Conservation (phyloP, 176 grass and related monocot genomes). For the Oryza glaberrima region DNA sequence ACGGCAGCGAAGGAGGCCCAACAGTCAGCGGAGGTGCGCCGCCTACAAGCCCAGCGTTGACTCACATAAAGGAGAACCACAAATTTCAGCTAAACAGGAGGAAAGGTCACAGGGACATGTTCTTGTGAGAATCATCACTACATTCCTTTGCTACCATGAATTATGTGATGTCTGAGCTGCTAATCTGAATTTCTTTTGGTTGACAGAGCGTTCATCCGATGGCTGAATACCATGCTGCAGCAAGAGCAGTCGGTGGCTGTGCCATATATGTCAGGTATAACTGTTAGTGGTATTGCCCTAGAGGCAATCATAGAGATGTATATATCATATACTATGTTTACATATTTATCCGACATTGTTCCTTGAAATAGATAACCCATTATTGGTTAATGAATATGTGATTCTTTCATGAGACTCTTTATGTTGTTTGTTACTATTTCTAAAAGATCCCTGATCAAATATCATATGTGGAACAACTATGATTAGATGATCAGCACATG, state of each 20-base stretch:
- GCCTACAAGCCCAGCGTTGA: conserved; percentile 23
- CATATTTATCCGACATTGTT: too few relatives aligned
- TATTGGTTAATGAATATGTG: too few relatives aligned
- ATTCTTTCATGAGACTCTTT: too few relatives aligned
- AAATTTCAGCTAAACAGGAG: conserved; percentile 82
- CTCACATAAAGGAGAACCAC: conserved; percentile 90
- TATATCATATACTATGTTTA: too few relatives aligned
- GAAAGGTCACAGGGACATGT: conserved; percentile 83
- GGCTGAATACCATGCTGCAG: conserved; percentile 77
- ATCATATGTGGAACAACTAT: too few relatives aligned
- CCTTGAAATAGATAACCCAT: too few relatives aligned
- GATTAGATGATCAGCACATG: too few relatives aligned
- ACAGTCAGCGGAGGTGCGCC: too few relatives aligned
- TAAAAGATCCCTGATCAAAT: too few relatives aligned
- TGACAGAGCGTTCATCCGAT: conserved; percentile 64
- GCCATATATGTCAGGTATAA: conserved; percentile 91
- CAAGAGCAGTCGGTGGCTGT: conserved; percentile 74
- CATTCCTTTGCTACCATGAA: background rate
- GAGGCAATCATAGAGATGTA: too few relatives aligned
- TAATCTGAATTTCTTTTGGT: conserved; percentile 1
- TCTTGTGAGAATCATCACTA: background rate
- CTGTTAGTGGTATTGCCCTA: background rate
- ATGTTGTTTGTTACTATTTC: too few relatives aligned
- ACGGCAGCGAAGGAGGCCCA: too few relatives aligned
- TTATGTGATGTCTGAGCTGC: background rate